Base-by-base conservation (phyloP, 106 monocot species). In the Agapanthus africanus region DNA sequence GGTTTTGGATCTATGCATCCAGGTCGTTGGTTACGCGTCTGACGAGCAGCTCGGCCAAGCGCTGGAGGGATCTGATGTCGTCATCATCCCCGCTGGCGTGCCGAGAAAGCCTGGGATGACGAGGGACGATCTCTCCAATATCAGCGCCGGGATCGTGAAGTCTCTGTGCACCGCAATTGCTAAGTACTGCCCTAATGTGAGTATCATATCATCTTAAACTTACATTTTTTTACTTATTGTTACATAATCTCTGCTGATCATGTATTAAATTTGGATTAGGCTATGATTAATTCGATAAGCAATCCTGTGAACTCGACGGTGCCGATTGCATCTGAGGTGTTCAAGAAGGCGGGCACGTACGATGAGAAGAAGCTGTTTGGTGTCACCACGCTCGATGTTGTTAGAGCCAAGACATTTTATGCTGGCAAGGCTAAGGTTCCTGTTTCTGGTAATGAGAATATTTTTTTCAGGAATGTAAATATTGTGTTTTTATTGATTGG, bases 291-390 rank as follows among this genome's bases (percentile, higher is more conserved):
- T 64, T 83, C 91, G 85, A 95, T 95, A 3, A 95, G 94, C 85
- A 95, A 95, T 30, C 94, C 94, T 0, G 94, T 95, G 78, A 95
- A 95, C 65, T 95, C 94, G 14, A 95, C 94, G 4, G 95, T 95
- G 52, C 95, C 91, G 0, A 95, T 95, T 77, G 88, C 95, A 3
- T 68, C 95, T 0, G 95, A 95, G 74, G 88, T 95, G 33, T 95
- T 95, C 67, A 95, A 95, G 81, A 95, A 91, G 81, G 83, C 88
- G 1, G 88, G 95, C 4, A 91, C 91, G 0, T 95, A 88, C 22
- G 77, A 95, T 69, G 85, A 80, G 79, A 95, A 83, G 76, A 95
- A 78, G 71, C 77, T 95, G 9, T 95, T 88, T 72, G 94, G 94
- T 70, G 91, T 95, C 10, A 95, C 94, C 26, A 95, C 85, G 16